Evolutionary conservation across 2,329 filamentous ascomycete species (phyloP), one percentile per base, ranked within the genome.

Genomic region (Chaetomium sp.): DNA sequence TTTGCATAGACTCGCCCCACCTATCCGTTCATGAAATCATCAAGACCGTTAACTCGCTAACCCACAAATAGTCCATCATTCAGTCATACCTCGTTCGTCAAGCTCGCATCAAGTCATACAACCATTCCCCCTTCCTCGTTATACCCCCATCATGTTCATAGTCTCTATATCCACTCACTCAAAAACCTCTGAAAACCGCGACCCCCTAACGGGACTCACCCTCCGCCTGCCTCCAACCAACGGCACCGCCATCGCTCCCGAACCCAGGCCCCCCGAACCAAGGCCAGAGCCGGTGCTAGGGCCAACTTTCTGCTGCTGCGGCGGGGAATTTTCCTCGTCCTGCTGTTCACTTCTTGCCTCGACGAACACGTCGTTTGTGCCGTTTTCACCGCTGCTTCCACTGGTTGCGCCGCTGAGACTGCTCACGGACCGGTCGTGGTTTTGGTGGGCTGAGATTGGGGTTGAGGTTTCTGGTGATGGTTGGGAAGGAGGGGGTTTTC

Each of bases 141-240:
- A 27, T 27, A 27, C 3, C 19, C 19, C 19, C 19, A 27, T 27
- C 19, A 27, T 27, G 19, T 27, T 27, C 19, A 27, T 27, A 27
- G 3, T 27, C 19, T 3, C n/a, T n/a, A n/a, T n/a, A n/a, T n/a
- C n/a, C n/a, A n/a, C 19, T 27, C 19, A 27, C 19, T 27, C 19
- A 27, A 81, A 69, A 48, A 76, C 74, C 70, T 81, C 79, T 32
- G 72, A 69, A 64, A 82, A 82, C 63, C 70, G 76, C 35, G 77
- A 77, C 58, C 74, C 74, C 58, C 77, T 69, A 6, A 69, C 70
- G 14, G 76, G 77, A 65, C 74, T 78, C 40, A 66, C 67, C 44
- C 68, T 69, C 61, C 57, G 58, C 46, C 40, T 35, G 32, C 42
- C 33, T 12, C 43, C 19, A 34, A 2, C 45, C 45, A 40, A 14